Evolutionary conservation across 768 basidiomycete genomes (phyloP).

Genomic region (Rhizopogon salebrosus): DNA sequence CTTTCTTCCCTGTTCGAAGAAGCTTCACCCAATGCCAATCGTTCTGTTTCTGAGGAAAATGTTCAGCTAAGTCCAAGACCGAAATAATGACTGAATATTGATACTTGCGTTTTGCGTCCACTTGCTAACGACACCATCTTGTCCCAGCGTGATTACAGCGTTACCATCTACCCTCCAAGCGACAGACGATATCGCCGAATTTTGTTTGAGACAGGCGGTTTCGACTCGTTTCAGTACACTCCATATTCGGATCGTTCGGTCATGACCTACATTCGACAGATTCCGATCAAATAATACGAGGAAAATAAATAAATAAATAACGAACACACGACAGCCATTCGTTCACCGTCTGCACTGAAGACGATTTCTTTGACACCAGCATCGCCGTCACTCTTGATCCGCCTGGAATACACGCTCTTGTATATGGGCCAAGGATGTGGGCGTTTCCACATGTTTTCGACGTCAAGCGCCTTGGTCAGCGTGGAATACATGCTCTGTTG

Average conservation of each 20-base stretch:
- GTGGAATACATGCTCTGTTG: no score
- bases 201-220: conserved; percentile 52
- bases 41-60: conserved; percentile 33
- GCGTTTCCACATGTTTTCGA: conserved; percentile 26
- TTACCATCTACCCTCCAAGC: conserved; percentile 57
- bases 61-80: not conserved
- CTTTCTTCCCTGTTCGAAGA: conserved; percentile 44
- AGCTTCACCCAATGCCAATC: conserved; percentile 54
- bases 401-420: conserved; percentile 29
- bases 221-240: conserved; percentile 42
- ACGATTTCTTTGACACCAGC: conserved; percentile 42
- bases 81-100: not conserved
- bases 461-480: no score
- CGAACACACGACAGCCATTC: conserved; percentile 56
- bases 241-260: conserved; percentile 63
- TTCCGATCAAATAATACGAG: not conserved
- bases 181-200: conserved; percentile 41
- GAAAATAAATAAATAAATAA: conserved; percentile 8
- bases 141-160: conserved; percentile 50
- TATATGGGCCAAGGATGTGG: conserved; percentile 45
- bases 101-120: conserved; percentile 52
- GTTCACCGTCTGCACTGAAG: conserved; percentile 49
- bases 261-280: conserved; percentile 36
- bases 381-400: conserved; percentile 42
- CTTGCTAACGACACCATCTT: conserved; percentile 52